Percentiles rank a stretch among this genome's conserved stretches.
Conservation (phyloP, 73 alveolate genomes). For the Blepharisma japonicum region DNA sequence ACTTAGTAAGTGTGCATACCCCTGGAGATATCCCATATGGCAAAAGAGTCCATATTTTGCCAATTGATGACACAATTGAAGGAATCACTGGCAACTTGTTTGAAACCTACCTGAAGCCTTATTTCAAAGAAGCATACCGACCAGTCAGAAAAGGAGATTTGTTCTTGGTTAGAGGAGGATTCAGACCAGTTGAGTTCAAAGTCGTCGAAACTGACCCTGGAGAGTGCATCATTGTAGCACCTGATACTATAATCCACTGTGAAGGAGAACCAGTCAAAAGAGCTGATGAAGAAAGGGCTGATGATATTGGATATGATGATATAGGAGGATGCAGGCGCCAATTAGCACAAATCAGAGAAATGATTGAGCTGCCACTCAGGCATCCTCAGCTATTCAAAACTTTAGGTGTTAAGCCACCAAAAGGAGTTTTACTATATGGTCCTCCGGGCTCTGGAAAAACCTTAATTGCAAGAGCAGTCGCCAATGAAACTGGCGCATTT, state of each 20-base stretch:
- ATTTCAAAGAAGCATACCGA: conserved; percentile 97
- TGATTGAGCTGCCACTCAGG: conserved; percentile 94
- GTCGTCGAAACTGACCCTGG: conserved; percentile 98
- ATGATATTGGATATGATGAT: conserved; percentile 94
- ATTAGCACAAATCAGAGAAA: conserved; percentile 92
- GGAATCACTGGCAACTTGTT: conserved; percentile 96
- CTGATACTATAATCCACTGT: conserved; percentile 94
- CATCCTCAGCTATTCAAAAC: conserved; percentile 90
- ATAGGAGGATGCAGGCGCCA: conserved; percentile 98
- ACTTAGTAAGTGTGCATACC: conserved; percentile 70
- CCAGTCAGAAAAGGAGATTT: conserved; percentile 98
- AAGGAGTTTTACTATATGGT: conserved; percentile 94
- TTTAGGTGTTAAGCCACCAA: conserved; percentile 95
- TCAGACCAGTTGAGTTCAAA: conserved; percentile 97
- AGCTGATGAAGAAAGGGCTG: conserved; percentile 90
- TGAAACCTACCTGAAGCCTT: conserved; percentile 94
- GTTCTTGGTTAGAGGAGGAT: conserved; percentile 97
- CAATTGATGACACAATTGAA: conserved; percentile 97
- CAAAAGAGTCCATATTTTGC: conserved; percentile 92
- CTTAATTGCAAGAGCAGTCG: conserved; percentile 94
- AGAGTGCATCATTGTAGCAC: conserved; percentile 94
- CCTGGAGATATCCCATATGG: conserved; percentile 90
- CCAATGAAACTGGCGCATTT: conserved; percentile 92
- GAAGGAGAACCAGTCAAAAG: conserved; percentile 89
- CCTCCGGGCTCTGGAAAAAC: conserved; percentile 99